Evolutionary conservation across 805 yeast genomes (phyloP).

Genomic region (Kazachstania martiniae): DNA sequence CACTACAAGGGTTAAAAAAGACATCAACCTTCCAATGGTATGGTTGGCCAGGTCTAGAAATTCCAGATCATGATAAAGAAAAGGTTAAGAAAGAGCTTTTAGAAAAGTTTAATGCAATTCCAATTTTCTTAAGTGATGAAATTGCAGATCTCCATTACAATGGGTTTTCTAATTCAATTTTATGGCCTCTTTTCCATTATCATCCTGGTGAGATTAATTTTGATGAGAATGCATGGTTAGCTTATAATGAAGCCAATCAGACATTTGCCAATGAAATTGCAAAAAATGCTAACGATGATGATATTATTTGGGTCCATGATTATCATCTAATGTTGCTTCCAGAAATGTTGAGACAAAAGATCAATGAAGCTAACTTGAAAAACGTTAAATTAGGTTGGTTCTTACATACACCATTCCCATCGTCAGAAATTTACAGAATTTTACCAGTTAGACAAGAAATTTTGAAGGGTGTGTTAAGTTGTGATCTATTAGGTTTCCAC

Average conservation of each 20-base stretch:
- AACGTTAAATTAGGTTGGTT: slow-evolving; percentile 83
- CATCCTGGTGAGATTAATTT: slow-evolving; percentile 99
- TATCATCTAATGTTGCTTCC: slow-evolving; percentile 95
- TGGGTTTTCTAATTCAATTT: slow-evolving; percentile 86
- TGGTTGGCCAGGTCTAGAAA: slow-evolving; percentile 95
- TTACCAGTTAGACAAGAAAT: slow-evolving; percentile 92
- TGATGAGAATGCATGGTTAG: slow-evolving; percentile 97
- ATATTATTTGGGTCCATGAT: slow-evolving; percentile 95
- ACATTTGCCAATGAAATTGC: slow-evolving; percentile 70
- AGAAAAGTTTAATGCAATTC: slow-evolving; percentile 77
- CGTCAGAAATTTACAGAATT: slow-evolving; percentile 90
- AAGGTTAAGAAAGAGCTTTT: slow-evolving; percentile 59
- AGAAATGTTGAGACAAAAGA: slow-evolving; percentile 61
- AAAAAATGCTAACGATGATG: slow-evolving; percentile 62
- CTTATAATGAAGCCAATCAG: slow-evolving; percentile 86
- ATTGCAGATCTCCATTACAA: slow-evolving; percentile 94
- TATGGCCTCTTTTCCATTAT: slow-evolving; percentile 97
- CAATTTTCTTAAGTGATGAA: slow-evolving; percentile 78
- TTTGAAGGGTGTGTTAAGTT: slow-evolving; percentile 79
- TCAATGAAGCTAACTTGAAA: slow-evolving; percentile 33
- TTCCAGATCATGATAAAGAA: slow-evolving; percentile 65
- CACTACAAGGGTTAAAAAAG: slow-evolving; percentile 82
- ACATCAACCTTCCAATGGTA: slow-evolving; percentile 86
- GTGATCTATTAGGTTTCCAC: slow-evolving; percentile 94
- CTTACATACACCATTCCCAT: slow-evolving; percentile 96